A percentile compares a stretch with the other conserved stretches of the same genome.
Conservation (phyloP, 1,284 basidiomycete genomes). For the Rhodotorula sp. region DNA sequence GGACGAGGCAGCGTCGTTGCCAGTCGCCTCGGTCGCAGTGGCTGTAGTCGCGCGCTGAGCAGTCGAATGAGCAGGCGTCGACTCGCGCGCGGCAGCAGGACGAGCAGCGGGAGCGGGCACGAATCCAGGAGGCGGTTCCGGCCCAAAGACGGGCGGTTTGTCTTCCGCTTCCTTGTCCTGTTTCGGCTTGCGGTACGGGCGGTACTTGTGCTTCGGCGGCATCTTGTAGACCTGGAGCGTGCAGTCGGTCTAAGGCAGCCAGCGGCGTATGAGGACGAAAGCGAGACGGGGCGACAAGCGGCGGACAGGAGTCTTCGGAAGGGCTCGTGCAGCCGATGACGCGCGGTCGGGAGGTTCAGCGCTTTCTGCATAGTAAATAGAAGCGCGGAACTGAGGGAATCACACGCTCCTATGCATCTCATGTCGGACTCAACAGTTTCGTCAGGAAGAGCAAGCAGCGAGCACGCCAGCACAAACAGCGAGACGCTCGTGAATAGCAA, state of each 20-base stretch:
- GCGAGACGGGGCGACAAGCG: not conserved
- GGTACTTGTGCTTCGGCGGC: constrained; percentile 4
- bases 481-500: too few species aligned
- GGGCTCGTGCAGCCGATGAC: too few species aligned
- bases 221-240: not conserved
- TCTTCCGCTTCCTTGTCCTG: not conserved
- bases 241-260: too few species aligned
- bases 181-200: not conserved
- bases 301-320: too few species aligned
- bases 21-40: not conserved
- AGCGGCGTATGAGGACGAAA: not conserved
- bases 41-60: not conserved
- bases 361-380: too few species aligned
- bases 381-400: too few species aligned
- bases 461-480: too few species aligned
- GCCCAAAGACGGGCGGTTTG: constrained; percentile 8
- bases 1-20: not conserved
- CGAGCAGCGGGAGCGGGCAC: not conserved
- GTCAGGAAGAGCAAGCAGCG: too few species aligned
- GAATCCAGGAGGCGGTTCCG: not conserved
- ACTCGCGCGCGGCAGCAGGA: not conserved
- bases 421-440: too few species aligned
- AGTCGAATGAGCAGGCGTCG: not conserved
- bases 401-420: too few species aligned
- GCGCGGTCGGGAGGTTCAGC: too few species aligned